Evolutionary conservation across 2,329 filamentous ascomycete genomes (phyloP).

Genomic region (Aureobasidium sp.): DNA sequence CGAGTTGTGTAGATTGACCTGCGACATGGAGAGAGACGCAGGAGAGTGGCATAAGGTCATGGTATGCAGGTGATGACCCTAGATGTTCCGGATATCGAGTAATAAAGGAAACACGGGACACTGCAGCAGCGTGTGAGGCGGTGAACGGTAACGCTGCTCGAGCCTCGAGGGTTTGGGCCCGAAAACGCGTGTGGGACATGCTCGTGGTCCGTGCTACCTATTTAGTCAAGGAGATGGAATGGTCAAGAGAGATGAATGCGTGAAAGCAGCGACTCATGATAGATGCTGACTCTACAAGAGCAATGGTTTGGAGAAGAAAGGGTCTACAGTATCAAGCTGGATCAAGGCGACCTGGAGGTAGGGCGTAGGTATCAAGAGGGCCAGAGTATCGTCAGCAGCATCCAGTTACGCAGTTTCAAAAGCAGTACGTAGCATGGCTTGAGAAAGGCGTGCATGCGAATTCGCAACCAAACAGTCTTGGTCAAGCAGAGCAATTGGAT

Average conservation of each 20-base stretch:
- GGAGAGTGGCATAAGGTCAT: background rate
- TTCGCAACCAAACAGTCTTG: background rate
- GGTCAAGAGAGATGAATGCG: background rate
- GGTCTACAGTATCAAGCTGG: background rate
- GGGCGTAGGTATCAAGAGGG: background rate
- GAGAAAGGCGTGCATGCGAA: background rate
- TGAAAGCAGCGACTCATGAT: background rate
- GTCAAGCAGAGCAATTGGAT: background rate
- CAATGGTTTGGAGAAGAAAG: background rate
- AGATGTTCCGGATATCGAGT: background rate
- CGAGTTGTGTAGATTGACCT: background rate
- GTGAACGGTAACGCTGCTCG: slow-evolving; percentile 1
- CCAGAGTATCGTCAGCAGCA: background rate
- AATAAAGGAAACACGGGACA: background rate
- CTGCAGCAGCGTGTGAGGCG: background rate
- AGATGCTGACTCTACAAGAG: background rate
- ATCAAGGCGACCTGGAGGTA: background rate
- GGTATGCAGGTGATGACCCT: background rate
- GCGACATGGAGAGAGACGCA: background rate
- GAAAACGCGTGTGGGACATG: slow-evolving; percentile 7
- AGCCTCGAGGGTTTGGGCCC: slow-evolving; percentile 3
- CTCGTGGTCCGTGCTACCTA: slow-evolving; percentile 1
- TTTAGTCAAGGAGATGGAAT: background rate
- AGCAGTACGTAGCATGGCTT: background rate
- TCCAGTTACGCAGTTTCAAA: background rate